These are phyloP conservation scores for Malus hybrid DNA, from an alignment of 331 rosid genomes.

Conservation along the genomic window DNA sequence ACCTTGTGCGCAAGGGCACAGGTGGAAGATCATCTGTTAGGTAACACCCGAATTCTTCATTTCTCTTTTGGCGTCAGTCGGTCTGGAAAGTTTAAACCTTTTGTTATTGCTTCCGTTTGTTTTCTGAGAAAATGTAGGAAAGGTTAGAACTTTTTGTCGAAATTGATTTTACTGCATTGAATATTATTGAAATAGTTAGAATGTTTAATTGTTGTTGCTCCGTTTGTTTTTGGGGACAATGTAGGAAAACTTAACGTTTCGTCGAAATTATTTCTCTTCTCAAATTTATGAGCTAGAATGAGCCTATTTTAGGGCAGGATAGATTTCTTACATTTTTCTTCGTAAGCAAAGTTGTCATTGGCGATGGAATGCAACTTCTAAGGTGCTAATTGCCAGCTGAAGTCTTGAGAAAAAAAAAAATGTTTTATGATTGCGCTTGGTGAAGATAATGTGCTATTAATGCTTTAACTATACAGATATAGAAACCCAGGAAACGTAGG, in stretches of 20 bases:
- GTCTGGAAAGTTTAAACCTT: neutral
- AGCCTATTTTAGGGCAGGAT: neutral
- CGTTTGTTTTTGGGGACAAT: neutral
- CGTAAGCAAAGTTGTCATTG: neutral
- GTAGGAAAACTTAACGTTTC: neutral
- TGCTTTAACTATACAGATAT: neutral
- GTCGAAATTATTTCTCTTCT: neutral
- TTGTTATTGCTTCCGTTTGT: neutral
- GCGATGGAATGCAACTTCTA: neutral
- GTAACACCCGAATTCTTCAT: slow-evolving; percentile 24
- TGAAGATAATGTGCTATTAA: neutral
- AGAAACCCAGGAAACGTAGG: neutral
- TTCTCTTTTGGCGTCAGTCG: slow-evolving; percentile 3
- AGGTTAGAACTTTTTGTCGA: neutral
- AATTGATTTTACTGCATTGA: neutral
- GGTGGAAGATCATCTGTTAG: slow-evolving; percentile 99
- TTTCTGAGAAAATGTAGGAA: slow-evolving; percentile 1
- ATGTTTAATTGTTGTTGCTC: neutral
- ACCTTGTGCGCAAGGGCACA: slow-evolving; percentile 94
- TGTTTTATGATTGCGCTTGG: neutral
- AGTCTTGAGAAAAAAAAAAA: neutral
- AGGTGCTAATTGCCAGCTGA: neutral
- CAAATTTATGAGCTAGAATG: neutral
- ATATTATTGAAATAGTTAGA: neutral
- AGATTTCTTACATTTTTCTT: neutral